Evolutionary conservation across 148 eudicot genomes (phyloP).

Genomic region (Salicornia ramosissima): DNA sequence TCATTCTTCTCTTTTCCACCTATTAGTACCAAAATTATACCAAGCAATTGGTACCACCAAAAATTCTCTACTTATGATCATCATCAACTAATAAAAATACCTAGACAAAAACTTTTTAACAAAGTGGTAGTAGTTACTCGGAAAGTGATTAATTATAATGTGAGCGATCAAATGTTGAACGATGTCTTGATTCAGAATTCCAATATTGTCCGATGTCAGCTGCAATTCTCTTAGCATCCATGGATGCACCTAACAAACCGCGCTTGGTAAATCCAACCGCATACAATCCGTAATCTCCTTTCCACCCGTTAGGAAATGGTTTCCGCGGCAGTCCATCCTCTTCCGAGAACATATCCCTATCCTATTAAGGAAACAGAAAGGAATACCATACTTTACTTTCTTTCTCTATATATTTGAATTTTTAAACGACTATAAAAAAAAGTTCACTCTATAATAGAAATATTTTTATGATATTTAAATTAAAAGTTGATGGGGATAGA

Average conservation of each 20-base stretch:
- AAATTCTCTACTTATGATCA: conserved; percentile 19
- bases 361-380: conserved; percentile 34
- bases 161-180: conserved; percentile 18
- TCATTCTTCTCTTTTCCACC: conserved; percentile 8
- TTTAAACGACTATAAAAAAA: not conserved
- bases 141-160: not conserved
- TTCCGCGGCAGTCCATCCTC: conserved; percentile 63
- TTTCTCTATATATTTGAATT: not conserved
- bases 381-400: conserved; percentile 22
- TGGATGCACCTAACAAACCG: conserved; percentile 75
- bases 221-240: conserved; percentile 61
- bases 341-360: conserved; percentile 60
- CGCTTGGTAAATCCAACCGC: conserved; percentile 88
- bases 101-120: not conserved
- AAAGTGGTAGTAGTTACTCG: conserved; percentile 1
- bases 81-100: conserved; percentile 20
- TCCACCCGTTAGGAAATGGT: conserved; percentile 83
- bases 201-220: conserved; percentile 47
- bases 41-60: conserved; percentile 20
- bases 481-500: conserved; percentile 8
- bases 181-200: conserved; percentile 36
- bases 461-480: not conserved
- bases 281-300: conserved; percentile 67
- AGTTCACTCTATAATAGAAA: no score
- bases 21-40: conserved; percentile 18